Evolutionary conservation across 208 protist species (phyloP).

Genomic region (Naegleria lovaniensis): DNA sequence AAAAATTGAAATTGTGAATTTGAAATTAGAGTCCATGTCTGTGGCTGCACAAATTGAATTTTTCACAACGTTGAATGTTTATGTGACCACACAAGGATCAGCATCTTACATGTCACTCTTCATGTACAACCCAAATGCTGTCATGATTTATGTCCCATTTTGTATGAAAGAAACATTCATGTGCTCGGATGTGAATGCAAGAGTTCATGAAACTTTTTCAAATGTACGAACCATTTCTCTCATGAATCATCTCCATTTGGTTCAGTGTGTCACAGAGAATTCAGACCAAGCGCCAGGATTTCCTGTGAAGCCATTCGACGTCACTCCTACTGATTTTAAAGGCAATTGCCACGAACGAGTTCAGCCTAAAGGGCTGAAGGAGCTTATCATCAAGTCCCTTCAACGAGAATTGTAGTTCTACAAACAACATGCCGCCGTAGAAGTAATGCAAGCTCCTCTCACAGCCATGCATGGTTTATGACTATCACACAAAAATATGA

Average conservation of each 20-base stretch:
- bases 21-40: not conserved
- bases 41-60: not conserved
- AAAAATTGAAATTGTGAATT: not conserved
- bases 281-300: not conserved
- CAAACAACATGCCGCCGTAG: no score
- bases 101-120: not conserved
- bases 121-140: not conserved
- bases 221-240: not conserved
- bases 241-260: not conserved
- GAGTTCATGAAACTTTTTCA: not conserved
- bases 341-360: not conserved
- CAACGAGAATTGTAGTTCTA: no score
- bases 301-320: not conserved
- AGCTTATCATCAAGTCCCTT: not conserved
- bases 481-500: no score
- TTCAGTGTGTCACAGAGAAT: not conserved
- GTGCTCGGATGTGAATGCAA: not conserved
- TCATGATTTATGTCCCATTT: not conserved
- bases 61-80: not conserved
- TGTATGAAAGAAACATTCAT: not conserved
- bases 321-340: not conserved
- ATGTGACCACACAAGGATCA: not conserved
- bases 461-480: no score
- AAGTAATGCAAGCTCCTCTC: no score
- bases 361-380: not conserved